Evolutionary conservation across 768 basidiomycete species (phyloP).

Genomic region (Jaapia argillacea): DNA sequence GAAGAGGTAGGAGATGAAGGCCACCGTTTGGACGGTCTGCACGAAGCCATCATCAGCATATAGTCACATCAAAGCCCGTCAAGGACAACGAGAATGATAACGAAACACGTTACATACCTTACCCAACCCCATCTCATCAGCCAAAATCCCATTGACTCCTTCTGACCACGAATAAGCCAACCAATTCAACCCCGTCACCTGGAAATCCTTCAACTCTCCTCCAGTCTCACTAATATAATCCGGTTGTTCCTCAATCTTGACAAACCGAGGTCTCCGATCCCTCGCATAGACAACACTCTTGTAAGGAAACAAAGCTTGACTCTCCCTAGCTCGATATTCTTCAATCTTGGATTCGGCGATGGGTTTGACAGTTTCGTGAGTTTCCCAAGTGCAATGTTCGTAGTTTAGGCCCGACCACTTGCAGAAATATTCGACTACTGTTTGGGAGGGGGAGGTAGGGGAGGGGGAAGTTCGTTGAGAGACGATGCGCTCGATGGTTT

Average conservation of each 20-base stretch:
- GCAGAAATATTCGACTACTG: slow-evolving; percentile 79
- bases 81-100: slow-evolving; percentile 4
- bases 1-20: slow-evolving; percentile 92
- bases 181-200: slow-evolving; percentile 97
- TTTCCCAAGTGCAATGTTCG: slow-evolving; percentile 95
- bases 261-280: slow-evolving; percentile 65
- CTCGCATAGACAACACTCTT: slow-evolving; percentile 65
- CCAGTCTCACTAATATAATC: slow-evolving; percentile 73
- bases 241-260: slow-evolving; percentile 81
- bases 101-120: too few relatives aligned
- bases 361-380: slow-evolving; percentile 64
- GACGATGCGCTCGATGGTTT: slow-evolving; percentile 86
- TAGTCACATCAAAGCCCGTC: slow-evolving; percentile 5
- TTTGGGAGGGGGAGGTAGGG: slow-evolving; percentile 13
- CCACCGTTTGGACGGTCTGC: slow-evolving; percentile 91
- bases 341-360: slow-evolving; percentile 75
- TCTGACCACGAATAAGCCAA: slow-evolving; percentile 94
- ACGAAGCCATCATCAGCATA: slow-evolving; percentile 7
- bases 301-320: slow-evolving; percentile 74
- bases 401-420: slow-evolving; percentile 95
- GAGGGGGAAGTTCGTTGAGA: slow-evolving; percentile 57
- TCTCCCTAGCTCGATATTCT: slow-evolving; percentile 68
- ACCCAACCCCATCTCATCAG: slow-evolving; percentile 99
- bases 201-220: slow-evolving; percentile 92
- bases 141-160: slow-evolving; percentile 93